Evolutionary conservation across 805 yeast species (phyloP).

Genomic region (Candida sanyiensis): DNA sequence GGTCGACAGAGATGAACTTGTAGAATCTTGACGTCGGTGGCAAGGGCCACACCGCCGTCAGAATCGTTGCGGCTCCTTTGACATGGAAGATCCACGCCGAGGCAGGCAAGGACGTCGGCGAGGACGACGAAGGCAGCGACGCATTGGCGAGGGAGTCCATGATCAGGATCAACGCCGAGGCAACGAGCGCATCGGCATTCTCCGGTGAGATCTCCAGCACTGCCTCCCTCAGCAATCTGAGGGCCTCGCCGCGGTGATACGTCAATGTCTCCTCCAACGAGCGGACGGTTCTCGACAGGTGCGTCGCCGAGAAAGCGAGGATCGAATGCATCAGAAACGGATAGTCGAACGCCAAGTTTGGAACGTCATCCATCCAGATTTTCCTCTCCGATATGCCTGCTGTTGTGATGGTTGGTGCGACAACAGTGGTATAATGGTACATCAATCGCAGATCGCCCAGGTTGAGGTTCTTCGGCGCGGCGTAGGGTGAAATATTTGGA

Average conservation of each 20-base stretch:
- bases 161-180: constrained; percentile 80
- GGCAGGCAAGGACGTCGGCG: constrained; percentile 63
- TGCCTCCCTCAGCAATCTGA: constrained; percentile 74
- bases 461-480: constrained; percentile 45
- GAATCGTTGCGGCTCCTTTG: constrained; percentile 92
- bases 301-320: constrained; percentile 89
- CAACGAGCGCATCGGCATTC: constrained; percentile 90
- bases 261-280: constrained; percentile 80
- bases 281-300: constrained; percentile 68
- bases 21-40: constrained; percentile 61
- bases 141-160: constrained; percentile 96
- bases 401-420: constrained; percentile 80
- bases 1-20: constrained; percentile 74
- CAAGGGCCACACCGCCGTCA: constrained; percentile 94
- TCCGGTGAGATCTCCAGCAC: constrained; percentile 77
- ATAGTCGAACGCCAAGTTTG: constrained; percentile 78
- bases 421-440: constrained; percentile 82
- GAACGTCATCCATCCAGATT: constrained; percentile 86
- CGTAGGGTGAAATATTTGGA: constrained; percentile 19
- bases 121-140: constrained; percentile 37
- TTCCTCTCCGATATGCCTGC: constrained; percentile 85
- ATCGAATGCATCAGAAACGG: constrained; percentile 92
- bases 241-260: constrained; percentile 81
- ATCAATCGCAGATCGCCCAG: constrained; percentile 62
- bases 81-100: constrained; percentile 97